Base-by-base conservation (phyloP, 345 rosid species). In the Eucalyptus brandiana region DNA sequence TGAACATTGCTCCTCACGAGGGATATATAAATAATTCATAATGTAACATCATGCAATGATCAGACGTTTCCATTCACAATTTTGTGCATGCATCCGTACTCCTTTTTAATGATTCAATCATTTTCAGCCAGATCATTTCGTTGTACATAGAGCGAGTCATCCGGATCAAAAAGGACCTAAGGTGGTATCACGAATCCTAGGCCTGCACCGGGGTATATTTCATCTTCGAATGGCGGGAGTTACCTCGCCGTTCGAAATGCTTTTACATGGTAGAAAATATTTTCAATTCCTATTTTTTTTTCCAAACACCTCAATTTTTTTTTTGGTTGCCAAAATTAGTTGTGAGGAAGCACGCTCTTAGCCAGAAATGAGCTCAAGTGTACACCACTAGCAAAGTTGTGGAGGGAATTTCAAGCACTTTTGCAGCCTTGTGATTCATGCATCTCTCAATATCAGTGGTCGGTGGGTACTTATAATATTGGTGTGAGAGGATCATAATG, bases 171-270 rank as follows among this genome's bases (percentile, higher is more conserved):
- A n/a, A 65, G 12, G 6, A 65, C 21, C 76, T 16, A 16, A n/a
- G 76, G 21, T 17, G 21, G 21, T n/a, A 65, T 8, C 32, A 7
- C 11, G 1, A n/a, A n/a, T 65, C 76, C 21, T 65, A 65, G 12
- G 40, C 40, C 1, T n/a, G 0, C 40, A 65, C 3, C 2, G 1
- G 11, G 76, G 34, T 14, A 65, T n/a, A n/a, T n/a, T 32, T 65
- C 37, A 32, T 65, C 12, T 65, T 65, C 2, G 1, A 30, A 65
- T 3, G 21, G 40, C 11, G 2, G 6, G 40, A 65, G 76, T 65
- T 17, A 65, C 3, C 6, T 65, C 1, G 1, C 21, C 2, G 0
- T 7, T n/a, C 40, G 0, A n/a, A n/a, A 62, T 62, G 69, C 18
- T 32, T 32, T 32, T 32, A 4, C 3, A 2, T 18, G 30, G 8